Evolutionary conservation across 2,329 filamentous ascomycete genomes (phyloP).

Genomic region (Ambrosiella beaveri): DNA sequence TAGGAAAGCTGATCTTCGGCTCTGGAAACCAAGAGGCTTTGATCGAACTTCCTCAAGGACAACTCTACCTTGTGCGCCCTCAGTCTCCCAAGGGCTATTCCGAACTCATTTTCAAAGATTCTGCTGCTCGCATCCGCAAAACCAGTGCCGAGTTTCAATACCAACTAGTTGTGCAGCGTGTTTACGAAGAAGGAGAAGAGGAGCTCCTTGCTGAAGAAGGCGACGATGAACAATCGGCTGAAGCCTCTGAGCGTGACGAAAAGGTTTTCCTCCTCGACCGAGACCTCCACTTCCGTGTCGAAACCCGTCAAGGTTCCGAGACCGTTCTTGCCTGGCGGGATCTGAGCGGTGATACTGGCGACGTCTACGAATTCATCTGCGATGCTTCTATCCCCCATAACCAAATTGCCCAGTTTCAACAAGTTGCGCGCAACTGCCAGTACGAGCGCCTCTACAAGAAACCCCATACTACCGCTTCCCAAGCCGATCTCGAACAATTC

Average conservation of each 20-base stretch:
- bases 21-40: conserved; percentile 74
- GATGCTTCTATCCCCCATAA: conserved; percentile 52
- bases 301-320: conserved; percentile 62
- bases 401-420: conserved; percentile 64
- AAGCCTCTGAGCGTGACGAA: conserved; percentile 75
- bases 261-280: conserved; percentile 96
- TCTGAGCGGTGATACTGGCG: conserved; percentile 78
- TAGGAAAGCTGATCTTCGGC: conserved; percentile 87
- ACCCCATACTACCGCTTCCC: conserved; percentile 61
- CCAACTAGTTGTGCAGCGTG: conserved; percentile 87
- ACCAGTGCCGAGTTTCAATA: conserved; percentile 95
- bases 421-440: conserved; percentile 78
- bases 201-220: conserved; percentile 77
- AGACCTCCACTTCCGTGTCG: conserved; percentile 69
- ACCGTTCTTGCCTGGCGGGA: conserved; percentile 90
- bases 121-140: conserved; percentile 74
- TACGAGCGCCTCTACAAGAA: conserved; percentile 92
- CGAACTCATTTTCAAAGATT: conserved; percentile 97
- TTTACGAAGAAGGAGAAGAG: conserved; percentile 94
- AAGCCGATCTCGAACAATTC: conserved; percentile 67
- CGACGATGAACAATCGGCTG: conserved; percentile 61
- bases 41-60: conserved; percentile 85
- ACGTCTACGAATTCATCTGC: conserved; percentile 97
- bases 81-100: conserved; percentile 94
- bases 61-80: conserved; percentile 91